Evolutionary conservation across 2,329 filamentous ascomycete genomes (phyloP).

Genomic region (Claviceps africana): DNA sequence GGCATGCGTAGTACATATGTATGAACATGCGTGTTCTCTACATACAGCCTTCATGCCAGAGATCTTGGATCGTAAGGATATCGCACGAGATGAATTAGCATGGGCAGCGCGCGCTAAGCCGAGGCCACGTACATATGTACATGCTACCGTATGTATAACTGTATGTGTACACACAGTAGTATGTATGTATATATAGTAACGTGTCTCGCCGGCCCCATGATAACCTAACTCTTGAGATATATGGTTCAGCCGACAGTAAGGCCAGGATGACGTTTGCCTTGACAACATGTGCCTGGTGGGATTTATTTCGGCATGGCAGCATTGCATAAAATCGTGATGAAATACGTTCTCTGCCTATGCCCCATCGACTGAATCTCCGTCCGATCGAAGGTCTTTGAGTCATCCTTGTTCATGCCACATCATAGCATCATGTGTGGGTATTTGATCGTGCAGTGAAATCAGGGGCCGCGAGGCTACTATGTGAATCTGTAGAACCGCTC

Average conservation of each 20-base stretch:
- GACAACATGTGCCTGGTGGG: background rate
- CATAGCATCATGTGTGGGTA: background rate
- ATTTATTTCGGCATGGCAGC: background rate
- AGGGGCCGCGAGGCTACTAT: background rate
- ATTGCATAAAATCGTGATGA: background rate
- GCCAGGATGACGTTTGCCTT: background rate
- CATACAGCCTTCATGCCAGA: background rate
- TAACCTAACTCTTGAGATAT: background rate
- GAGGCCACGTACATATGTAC: background rate
- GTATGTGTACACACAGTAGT: no score
- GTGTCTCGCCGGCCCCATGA: background rate
- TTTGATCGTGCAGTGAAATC: background rate
- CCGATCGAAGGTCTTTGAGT: background rate
- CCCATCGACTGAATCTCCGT: background rate
- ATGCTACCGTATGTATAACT: no score
- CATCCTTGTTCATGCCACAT: background rate
- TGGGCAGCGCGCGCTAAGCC: background rate
- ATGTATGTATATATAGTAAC: no score
- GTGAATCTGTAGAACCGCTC: background rate
- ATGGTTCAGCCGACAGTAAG: background rate
- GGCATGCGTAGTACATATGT: background rate
- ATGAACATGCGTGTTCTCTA: background rate
- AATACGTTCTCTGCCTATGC: background rate
- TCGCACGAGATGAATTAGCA: background rate
- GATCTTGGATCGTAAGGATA: background rate